These are phyloP conservation scores for Rhynchospora tenuis DNA, from an alignment of 176 grass and related monocot genomes.

Conservation along the genomic window DNA sequence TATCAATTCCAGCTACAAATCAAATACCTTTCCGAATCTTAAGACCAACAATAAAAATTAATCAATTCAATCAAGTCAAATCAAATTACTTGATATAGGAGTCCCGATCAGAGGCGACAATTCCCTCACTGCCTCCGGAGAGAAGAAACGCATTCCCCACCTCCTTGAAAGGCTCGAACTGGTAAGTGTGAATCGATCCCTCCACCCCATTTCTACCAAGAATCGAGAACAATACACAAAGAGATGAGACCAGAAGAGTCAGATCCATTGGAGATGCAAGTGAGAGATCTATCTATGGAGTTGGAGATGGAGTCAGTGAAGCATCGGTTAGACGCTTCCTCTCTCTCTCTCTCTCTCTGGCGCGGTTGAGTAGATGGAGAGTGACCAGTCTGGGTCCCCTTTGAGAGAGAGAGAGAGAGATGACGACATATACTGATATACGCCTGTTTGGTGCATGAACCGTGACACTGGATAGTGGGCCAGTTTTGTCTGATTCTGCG, in stretches of 20 bases:
- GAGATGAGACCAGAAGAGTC: slow-evolving; percentile 20
- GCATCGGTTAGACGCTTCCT: slow-evolving; percentile 41
- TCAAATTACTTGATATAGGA: slow-evolving; percentile 36
- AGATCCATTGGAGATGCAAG: slow-evolving; percentile 60
- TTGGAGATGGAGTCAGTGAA: slow-evolving; percentile 25
- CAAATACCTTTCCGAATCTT: not conserved
- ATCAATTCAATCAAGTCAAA: not conserved
- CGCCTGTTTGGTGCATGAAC: not conserved
- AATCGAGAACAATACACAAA: slow-evolving; percentile 10
- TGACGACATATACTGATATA: not conserved
- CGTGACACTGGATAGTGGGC: not conserved
- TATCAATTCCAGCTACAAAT: not conserved
- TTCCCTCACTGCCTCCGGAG: slow-evolving; percentile 94
- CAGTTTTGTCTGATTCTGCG: too few species aligned
- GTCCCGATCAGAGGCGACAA: slow-evolving; percentile 45
- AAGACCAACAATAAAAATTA: not conserved
- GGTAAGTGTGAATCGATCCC: slow-evolving; percentile 93
- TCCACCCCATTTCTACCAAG: slow-evolving; percentile 23
- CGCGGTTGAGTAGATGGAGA: slow-evolving; percentile 20
- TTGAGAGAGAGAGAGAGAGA: not conserved
- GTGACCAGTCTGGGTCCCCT: slow-evolving; percentile 10
- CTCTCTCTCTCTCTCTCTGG: not conserved
- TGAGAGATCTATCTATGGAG: slow-evolving; percentile 1
- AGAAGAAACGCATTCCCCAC: slow-evolving; percentile 98
- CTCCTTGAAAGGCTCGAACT: slow-evolving; percentile 79